These are phyloP conservation scores for Rhizopogon vesiculosus DNA, from an alignment of 768 basidiomycete genomes.

Conservation along the genomic window DNA sequence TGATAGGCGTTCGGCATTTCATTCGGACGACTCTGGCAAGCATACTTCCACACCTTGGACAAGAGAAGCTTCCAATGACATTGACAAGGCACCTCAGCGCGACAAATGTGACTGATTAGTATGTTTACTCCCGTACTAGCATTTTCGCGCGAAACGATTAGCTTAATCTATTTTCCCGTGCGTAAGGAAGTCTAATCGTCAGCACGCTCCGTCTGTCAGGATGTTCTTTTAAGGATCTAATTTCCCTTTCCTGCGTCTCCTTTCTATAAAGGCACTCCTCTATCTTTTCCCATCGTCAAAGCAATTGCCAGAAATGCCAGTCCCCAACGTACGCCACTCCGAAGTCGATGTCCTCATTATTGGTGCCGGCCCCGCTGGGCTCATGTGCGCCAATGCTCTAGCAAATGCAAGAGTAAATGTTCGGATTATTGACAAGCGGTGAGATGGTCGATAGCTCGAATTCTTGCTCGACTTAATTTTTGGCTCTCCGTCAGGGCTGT, in stretches of 20 bases:
- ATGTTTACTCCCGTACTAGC: too few species aligned
- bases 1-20: not conserved
- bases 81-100: not conserved
- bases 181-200: not conserved
- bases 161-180: not conserved
- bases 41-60: not conserved
- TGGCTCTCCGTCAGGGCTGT: slow-evolving; percentile 5
- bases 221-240: not conserved
- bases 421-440: slow-evolving; percentile 38
- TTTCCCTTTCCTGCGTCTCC: not conserved
- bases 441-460: not conserved
- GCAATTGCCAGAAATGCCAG: not conserved
- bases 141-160: too few species aligned
- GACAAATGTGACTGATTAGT: not conserved
- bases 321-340: slow-evolving; percentile 10
- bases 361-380: slow-evolving; percentile 39
- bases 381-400: slow-evolving; percentile 40
- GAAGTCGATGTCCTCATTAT: slow-evolving; percentile 37
- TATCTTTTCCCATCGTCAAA: not conserved
- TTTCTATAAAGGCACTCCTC: slow-evolving; percentile 1
- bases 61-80: not conserved
- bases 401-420: slow-evolving; percentile 32
- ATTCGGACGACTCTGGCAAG: not conserved
- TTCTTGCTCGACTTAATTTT: slow-evolving; percentile 1
- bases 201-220: too few species aligned